Conservation (phyloP, 2,329 filamentous ascomycete species). For the Metarhizium guizhouense region DNA sequence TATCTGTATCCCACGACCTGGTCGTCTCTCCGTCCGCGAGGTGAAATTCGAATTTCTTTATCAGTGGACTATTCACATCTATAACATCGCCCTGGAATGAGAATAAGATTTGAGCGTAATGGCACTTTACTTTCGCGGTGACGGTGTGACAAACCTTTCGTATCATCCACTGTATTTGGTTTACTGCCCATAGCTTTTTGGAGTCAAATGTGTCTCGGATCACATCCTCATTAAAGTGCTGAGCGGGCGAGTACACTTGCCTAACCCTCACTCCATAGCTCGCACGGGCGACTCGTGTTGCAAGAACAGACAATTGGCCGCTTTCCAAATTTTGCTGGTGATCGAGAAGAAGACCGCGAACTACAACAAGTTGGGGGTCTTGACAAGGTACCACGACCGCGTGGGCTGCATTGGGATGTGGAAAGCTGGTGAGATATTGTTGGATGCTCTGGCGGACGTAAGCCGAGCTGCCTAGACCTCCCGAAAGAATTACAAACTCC, state of each 20-base stretch:
- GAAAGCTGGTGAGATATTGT: slow-evolving; percentile 21
- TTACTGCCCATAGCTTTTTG: slow-evolving; percentile 27
- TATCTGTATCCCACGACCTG: slow-evolving; percentile 27
- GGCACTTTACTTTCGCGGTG: no score
- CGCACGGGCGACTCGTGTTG: no score
- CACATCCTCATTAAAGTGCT: slow-evolving; percentile 28
- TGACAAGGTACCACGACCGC: slow-evolving; percentile 33
- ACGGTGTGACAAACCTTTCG: slow-evolving; percentile 19
- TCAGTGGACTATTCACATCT: slow-evolving; percentile 24
- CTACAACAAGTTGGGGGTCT: slow-evolving; percentile 46
- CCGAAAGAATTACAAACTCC: slow-evolving; percentile 31
- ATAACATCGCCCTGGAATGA: slow-evolving; percentile 29
- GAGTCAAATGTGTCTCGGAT: slow-evolving; percentile 17
- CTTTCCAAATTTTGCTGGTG: slow-evolving; percentile 37
- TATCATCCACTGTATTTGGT: slow-evolving; percentile 34
- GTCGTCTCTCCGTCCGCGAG: slow-evolving; percentile 23
- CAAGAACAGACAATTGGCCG: slow-evolving; percentile 12
- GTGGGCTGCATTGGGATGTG: slow-evolving; percentile 25
- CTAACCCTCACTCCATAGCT: slow-evolving; percentile 8
- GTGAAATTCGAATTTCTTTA: slow-evolving; percentile 24
- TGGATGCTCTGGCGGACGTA: slow-evolving; percentile 36
- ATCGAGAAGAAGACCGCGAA: slow-evolving; percentile 42
- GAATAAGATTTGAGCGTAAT: no score
- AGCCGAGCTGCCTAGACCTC: slow-evolving; percentile 35
- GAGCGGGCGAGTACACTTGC: slow-evolving; percentile 24